A percentile compares a stretch with the other conserved stretches of the same genome.
Conservation (phyloP, 2,329 filamentous ascomycete genomes). For the Ophiostoma himal-ulmi region DNA sequence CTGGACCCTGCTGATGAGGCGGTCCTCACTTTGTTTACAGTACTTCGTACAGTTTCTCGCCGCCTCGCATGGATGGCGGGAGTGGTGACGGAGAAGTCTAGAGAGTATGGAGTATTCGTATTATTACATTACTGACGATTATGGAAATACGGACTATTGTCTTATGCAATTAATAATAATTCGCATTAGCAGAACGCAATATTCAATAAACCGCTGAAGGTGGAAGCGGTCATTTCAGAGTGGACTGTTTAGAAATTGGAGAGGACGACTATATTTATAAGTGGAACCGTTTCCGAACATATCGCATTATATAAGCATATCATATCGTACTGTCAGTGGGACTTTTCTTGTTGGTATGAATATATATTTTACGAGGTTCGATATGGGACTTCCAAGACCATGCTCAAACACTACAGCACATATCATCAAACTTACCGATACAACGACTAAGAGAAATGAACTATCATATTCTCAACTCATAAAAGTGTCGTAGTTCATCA, state of each 20-base stretch:
- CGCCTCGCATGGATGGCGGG: not conserved
- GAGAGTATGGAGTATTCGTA: not conserved
- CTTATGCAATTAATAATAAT: not conserved
- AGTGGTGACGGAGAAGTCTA: not conserved
- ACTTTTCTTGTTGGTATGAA: not conserved
- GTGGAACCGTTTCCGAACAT: not conserved
- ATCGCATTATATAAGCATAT: not conserved
- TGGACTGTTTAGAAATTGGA: not conserved
- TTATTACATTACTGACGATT: not conserved
- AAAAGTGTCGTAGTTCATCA: not conserved
- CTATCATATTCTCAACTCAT: slow-evolving; percentile 10
- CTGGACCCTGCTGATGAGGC: not conserved
- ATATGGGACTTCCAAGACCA: not conserved
- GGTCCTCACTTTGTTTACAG: not conserved
- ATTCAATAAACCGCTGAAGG: not conserved
- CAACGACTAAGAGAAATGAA: not conserved
- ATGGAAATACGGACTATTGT: not conserved
- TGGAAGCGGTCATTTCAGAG: not conserved
- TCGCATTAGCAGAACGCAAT: not conserved
- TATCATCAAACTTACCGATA: not conserved
- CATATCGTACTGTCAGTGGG: not conserved
- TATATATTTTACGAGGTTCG: not conserved
- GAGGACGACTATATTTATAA: not conserved
- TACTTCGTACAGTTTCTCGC: not conserved
- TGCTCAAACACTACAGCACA: not conserved